Evolutionary conservation across 2,329 filamentous ascomycete species (phyloP), one percentile per base, ranked within the genome.

Genomic region (Aspergillus glaucus): DNA sequence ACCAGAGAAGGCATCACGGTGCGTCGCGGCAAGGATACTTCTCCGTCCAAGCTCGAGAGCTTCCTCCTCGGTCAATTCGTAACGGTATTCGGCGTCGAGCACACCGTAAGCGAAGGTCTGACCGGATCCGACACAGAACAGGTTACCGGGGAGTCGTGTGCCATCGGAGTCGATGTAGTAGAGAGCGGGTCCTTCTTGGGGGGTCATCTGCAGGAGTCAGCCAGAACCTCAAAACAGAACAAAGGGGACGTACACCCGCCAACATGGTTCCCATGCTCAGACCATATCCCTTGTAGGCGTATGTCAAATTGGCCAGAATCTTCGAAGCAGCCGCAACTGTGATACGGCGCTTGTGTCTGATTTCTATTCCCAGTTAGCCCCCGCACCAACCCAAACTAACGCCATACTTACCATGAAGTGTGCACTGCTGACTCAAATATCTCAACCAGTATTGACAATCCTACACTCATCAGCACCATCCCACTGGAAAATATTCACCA

Each of bases 391-490:
- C 8, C 5, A 2, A 30, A 17, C 12, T 12, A n/a, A 39, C 15
- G 28, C 14, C 10, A 40, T 21, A 54, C 63, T 52, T 57, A 66
- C 67, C 93, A 78, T 98, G 92, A 57, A 98, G 87, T 51, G 93
- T 90, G 78, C 93, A 98, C 79, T 98, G 91, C 86, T 97, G 95
- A 65, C 92, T 93, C 58, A 98, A 82, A 79, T 95, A 98, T 66
- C 90, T 91, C 57, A 98, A 87, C 93, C 93, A 98, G 81, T 96
- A 97, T 83, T 97, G 93, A 75, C 93, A 98, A 75, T 98, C 93
- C 83, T 86, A 57, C n/a, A 52, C 19, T 46, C 42, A 43, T 15
- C 47, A 45, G 15, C 3, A 44, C 7, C 21, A 14, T 14, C 41
- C 14, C 8, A n/a, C 22, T 10, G 17, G 7, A 30, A 5, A 15